Evolutionary conservation across 805 yeast species (phyloP), one percentile per base, ranked within the genome.

Genomic region (Soucietia sequanensis): DNA sequence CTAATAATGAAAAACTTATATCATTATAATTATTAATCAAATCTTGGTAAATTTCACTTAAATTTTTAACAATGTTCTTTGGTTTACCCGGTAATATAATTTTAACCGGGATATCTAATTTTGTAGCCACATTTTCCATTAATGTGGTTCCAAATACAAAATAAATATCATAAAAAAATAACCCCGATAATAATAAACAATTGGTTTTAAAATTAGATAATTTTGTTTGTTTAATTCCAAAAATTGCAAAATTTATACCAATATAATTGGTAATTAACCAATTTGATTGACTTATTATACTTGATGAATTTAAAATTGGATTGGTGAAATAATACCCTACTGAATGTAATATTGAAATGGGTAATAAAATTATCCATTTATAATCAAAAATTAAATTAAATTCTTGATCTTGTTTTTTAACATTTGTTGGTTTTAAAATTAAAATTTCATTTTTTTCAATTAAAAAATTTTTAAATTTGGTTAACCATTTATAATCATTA

Each of bases 111-210:
- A 75, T 60, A 3, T 76, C 74, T 15, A 81, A 45, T 5, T 52
- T 50, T 2, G 70, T 66, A 5, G 87, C 88, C 13, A 81, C 88
- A 1, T 76, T 65, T 24, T 69, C 62, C 89, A 82, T 82, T 4
- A 79, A 63, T 22, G 71, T 67, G 0, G 84, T 70, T 4, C 72
- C 76, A 54, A 80, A 83, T 1, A 82, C 89, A 58, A 82, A 82
- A 51, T 72, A 80, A 26, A 79, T 66, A 50, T 82, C 89, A 52
- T 81, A 82, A 26, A 74, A 43, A 46, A 81, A 79, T 27, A 82
- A 66, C 2, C 73, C 73, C 2, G 46, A 38, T 16, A 82, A 56
- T 22, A 80, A 48, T 8, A 74, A 41, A 11, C 63, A 47, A 3
- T 76, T 80, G 1, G 72, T 58, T 33, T 58, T 64, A 47, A 80